Base-by-base conservation (phyloP, 768 basidiomycete genomes). In the Crepidotus variabilis region DNA sequence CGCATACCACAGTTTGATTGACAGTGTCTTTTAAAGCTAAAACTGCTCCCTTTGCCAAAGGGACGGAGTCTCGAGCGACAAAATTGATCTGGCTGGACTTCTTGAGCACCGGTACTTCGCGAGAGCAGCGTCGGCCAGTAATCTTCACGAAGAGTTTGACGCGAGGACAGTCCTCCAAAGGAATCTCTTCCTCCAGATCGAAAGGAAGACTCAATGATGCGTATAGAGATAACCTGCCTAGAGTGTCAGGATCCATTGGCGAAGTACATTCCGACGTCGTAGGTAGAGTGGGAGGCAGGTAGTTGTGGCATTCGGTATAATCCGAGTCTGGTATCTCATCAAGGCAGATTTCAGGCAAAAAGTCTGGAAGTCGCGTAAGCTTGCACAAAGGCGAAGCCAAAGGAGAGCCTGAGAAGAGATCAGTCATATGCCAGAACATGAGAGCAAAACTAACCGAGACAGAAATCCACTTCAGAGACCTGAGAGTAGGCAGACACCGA, bases 151-250 rank as follows among this genome's bases (percentile, higher is more conserved):
- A 28, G 28, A 8, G 28, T 28, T 28, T 28, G 28, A 28, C 28
- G 32, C 46, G n/a, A 28, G 39, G 32, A 6, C 35, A 14, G 45
- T 14, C 18, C 6, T 51, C 43, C 50, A 50, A 46, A 39, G 50
- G 50, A 51, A 56, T 13, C 6, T 34, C 28, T 34, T 56, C 55
- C 50, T 56, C 55, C 22, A 56, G 24, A n/a, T 43, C 50, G 46
- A 56, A 56, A 3, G 55, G 55, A 28, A 56, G 50, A 28, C 39
- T 22, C 7, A 28, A 16, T 10, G 55, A 50, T 4, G 43, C 35
- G 18, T 56, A 43, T 11, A 51, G 43, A 46, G 16, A 3, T 49
- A 49, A n/a, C 14, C 47, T n/a, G 6, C 34, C 49, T 6, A 36
- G 20, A 16, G 34, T 43, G 50, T 28, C 46, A 16, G 33, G 33